Conservation (phyloP, 179 eudicot species). For the Vitellaria paradoxa region DNA sequence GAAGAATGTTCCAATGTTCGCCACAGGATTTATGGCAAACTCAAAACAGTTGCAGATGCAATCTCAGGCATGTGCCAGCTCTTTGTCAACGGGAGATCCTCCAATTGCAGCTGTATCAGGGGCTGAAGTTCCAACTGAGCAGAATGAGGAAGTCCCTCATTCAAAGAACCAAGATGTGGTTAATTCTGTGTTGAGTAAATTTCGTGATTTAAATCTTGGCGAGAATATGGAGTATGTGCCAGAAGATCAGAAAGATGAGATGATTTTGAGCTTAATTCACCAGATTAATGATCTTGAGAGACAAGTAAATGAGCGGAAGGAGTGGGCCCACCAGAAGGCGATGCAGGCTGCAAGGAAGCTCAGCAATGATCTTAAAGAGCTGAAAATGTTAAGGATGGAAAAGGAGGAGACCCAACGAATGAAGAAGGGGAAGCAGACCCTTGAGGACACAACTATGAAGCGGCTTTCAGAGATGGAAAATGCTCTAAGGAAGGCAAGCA, state of each 20-base stretch:
- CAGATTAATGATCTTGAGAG: constrained; percentile 86
- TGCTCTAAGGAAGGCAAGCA: constrained; percentile 83
- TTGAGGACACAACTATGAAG: constrained; percentile 81
- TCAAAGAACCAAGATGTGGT: constrained; percentile 58
- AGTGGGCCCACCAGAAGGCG: constrained; percentile 98
- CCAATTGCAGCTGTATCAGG: constrained; percentile 32
- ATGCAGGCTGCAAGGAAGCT: constrained; percentile 95
- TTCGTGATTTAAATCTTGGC: constrained; percentile 74
- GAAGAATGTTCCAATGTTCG: constrained; percentile 77
- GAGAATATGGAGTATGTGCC: constrained; percentile 61
- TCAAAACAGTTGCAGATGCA: constrained; percentile 48
- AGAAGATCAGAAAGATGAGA: constrained; percentile 85
- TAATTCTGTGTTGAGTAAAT: constrained; percentile 66
- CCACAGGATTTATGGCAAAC: constrained; percentile 70
- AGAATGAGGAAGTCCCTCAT: constrained; percentile 38
- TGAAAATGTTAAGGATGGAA: constrained; percentile 80
- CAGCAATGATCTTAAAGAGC: constrained; percentile 74
- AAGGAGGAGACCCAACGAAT: constrained; percentile 83
- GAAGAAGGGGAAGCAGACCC: constrained; percentile 83
- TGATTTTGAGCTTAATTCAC: constrained; percentile 57
- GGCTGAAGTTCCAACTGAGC: constrained; percentile 27
- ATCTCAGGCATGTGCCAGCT: constrained; percentile 39
- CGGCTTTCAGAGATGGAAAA: constrained; percentile 88
- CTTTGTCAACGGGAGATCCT: constrained; percentile 34
- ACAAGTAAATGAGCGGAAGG: constrained; percentile 82